Percentiles rank a stretch among this genome's conserved stretches.
Evolutionary conservation across 1,284 basidiomycete genomes (phyloP).

Genomic region (Puccinia hordei): DNA sequence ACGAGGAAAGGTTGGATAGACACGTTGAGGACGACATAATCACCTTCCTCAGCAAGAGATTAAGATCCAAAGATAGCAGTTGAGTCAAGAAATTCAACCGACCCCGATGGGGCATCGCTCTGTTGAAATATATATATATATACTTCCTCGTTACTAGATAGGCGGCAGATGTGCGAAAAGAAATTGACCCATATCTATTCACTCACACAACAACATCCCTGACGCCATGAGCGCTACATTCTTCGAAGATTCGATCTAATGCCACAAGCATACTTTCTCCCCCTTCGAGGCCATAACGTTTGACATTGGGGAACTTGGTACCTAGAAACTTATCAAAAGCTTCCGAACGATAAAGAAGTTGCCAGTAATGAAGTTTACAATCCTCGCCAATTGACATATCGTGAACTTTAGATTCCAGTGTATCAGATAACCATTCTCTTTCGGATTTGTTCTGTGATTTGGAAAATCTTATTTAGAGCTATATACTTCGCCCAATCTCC

Average conservation of each 20-base stretch:
- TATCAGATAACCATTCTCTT: slow-evolving; percentile 28
- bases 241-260: slow-evolving; percentile 72
- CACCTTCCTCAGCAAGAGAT: slow-evolving; percentile 32
- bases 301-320: slow-evolving; percentile 77
- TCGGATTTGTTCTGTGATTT: slow-evolving; percentile 42
- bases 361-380: slow-evolving; percentile 67
- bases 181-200: background rate
- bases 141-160: background rate
- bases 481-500: too few relatives aligned
- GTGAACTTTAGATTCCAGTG: slow-evolving; percentile 20
- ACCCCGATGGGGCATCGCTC: slow-evolving; percentile 69
- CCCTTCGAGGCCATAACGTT: slow-evolving; percentile 81
- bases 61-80: slow-evolving; percentile 62
- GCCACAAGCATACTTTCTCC: slow-evolving; percentile 87
- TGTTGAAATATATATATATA: background rate
- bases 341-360: slow-evolving; percentile 73
- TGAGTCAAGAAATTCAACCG: slow-evolving; percentile 81
- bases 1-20: background rate
- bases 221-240: slow-evolving; percentile 63
- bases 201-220: slow-evolving; percentile 36
- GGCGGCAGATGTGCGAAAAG: background rate
- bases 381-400: slow-evolving; percentile 51
- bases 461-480: background rate
- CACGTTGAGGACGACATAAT: background rate
- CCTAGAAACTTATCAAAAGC: slow-evolving; percentile 79